phyloP scores from a whole-genome alignment of 2,329 filamentous ascomycete genomes.

The Paramyrothecium sp. region DNA sequence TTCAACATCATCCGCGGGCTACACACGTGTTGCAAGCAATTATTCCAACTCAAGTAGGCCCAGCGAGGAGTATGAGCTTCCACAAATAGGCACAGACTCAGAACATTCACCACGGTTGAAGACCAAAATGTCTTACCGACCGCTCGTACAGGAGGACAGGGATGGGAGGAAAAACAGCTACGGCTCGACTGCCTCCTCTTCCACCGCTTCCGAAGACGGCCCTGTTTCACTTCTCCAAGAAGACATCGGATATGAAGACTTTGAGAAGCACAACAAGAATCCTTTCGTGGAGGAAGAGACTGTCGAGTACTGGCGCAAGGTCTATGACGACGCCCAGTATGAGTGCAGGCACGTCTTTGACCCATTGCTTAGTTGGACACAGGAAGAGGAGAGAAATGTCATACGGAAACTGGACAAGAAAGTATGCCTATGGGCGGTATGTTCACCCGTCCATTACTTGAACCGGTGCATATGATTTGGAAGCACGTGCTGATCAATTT shows the following conservation, averaged over 20 bases:
- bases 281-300: background rate
- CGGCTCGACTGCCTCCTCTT: background rate
- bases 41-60: background rate
- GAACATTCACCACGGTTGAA: background rate
- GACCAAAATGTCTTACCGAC: background rate
- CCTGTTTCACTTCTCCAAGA: background rate
- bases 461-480: background rate
- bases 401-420: constrained; percentile 45
- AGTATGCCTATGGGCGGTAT: constrained; percentile 44
- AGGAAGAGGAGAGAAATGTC: constrained; percentile 28
- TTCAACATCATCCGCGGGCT: background rate
- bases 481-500: background rate
- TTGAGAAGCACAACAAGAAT: background rate
- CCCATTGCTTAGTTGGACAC: constrained; percentile 32
- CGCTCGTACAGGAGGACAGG: background rate
- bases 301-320: constrained; percentile 1
- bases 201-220: background rate
- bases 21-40: background rate
- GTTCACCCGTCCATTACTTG: background rate
- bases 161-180: background rate
- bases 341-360: constrained; percentile 37
- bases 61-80: background rate
- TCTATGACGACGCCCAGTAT: constrained; percentile 18
- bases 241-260: background rate
- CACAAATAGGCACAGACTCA: background rate